Evolutionary conservation across 2,329 filamentous ascomycete genomes (phyloP).

Genomic region (Endoconidiophora laricicola): DNA sequence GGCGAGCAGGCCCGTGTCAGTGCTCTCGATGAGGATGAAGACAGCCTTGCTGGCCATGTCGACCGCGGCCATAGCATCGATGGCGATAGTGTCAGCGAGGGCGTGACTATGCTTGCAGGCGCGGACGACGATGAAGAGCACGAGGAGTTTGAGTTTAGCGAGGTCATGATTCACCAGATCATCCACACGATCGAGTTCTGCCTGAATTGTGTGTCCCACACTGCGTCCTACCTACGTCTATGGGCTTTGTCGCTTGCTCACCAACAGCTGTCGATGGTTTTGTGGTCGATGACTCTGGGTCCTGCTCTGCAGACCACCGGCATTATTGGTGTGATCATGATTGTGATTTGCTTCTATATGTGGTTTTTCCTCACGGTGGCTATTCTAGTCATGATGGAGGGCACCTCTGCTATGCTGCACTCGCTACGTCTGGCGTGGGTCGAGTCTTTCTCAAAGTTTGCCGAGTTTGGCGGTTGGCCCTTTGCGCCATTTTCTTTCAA

Average conservation of each 20-base stretch:
- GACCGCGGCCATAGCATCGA: constrained; percentile 20
- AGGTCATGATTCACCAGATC: constrained; percentile 97
- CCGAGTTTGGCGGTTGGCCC: constrained; percentile 73
- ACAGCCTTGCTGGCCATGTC: constrained; percentile 27
- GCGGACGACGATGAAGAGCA: constrained; percentile 52
- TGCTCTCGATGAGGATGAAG: constrained; percentile 78
- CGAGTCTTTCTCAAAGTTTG: constrained; percentile 95
- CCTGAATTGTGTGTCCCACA: constrained; percentile 96
- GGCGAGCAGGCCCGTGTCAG: constrained; percentile 78
- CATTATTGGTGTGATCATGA: constrained; percentile 55
- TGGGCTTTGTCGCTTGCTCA: constrained; percentile 96
- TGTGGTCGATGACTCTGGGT: constrained; percentile 90
- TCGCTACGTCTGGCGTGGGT: constrained; percentile 87
- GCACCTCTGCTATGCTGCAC: constrained; percentile 82
- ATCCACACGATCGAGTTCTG: constrained; percentile 99
- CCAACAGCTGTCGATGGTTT: constrained; percentile 88
- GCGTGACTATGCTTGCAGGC: constrained; percentile 66
- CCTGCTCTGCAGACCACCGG: constrained; percentile 54
- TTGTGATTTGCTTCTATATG: constrained; percentile 66
- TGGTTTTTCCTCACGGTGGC: constrained; percentile 68
- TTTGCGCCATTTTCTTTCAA: constrained; percentile 86
- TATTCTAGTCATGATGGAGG: constrained; percentile 85
- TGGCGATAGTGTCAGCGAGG: constrained; percentile 55
- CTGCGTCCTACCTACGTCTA: constrained; percentile 92
- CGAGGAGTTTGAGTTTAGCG: constrained; percentile 92